phyloP scores from a whole-genome alignment of 805 yeast genomes.

The Blastobotrys attinorum region DNA sequence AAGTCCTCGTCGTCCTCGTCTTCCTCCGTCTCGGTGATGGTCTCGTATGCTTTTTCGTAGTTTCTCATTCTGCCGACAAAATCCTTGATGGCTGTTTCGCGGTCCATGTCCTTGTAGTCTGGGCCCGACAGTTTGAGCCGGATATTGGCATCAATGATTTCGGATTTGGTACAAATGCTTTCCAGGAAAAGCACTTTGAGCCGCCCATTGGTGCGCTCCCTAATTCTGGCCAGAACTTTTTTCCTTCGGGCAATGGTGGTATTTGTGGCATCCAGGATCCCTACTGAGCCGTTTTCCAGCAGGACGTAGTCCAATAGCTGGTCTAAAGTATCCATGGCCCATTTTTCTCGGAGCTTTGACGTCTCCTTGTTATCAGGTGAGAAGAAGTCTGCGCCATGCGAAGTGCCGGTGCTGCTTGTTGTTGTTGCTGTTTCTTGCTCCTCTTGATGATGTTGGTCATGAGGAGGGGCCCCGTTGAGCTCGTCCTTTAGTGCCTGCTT shows the following conservation, averaged over 20 bases:
- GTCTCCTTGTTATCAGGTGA: slow-evolving; percentile 66
- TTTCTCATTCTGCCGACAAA: slow-evolving; percentile 73
- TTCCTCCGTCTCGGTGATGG: slow-evolving; percentile 77
- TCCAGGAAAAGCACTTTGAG: slow-evolving; percentile 79
- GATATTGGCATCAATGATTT: slow-evolving; percentile 74
- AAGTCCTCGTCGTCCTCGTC: slow-evolving; percentile 46
- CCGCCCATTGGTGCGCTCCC: slow-evolving; percentile 33
- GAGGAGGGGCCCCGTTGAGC: slow-evolving; percentile 5
- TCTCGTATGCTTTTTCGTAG: slow-evolving; percentile 84
- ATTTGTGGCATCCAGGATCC: slow-evolving; percentile 90
- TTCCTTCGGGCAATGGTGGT: slow-evolving; percentile 67
- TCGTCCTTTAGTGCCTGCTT: slow-evolving; percentile 10
- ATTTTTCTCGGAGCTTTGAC: slow-evolving; percentile 67
- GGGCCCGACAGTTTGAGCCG: slow-evolving; percentile 86
- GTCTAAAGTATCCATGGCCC: slow-evolving; percentile 91
- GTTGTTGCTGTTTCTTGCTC: too few species aligned
- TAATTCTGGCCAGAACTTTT: slow-evolving; percentile 40
- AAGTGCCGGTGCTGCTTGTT: too few species aligned
- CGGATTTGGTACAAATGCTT: slow-evolving; percentile 75
- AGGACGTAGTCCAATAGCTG: slow-evolving; percentile 73
- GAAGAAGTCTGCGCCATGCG: slow-evolving; percentile 78
- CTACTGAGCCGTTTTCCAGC: slow-evolving; percentile 81
- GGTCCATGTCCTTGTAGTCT: slow-evolving; percentile 82
- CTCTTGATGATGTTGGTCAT: neutral
- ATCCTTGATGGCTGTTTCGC: slow-evolving; percentile 67